Percentiles rank a stretch among this genome's conserved stretches.
Evolutionary conservation across 441 rosid genomes (phyloP).

Genomic region (Pelargonium australe): DNA sequence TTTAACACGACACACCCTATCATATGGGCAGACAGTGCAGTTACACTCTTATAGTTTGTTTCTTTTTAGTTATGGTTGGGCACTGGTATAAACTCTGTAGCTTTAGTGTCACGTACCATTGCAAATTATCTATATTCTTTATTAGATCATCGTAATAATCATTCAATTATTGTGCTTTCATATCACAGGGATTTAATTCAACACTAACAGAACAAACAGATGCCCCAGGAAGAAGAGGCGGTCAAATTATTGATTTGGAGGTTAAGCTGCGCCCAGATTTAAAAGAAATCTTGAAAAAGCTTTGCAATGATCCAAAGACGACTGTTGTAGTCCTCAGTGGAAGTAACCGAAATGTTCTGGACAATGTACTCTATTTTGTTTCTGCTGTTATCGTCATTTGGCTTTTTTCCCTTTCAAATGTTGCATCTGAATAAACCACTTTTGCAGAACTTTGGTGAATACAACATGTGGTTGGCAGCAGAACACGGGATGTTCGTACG

Average conservation of each 20-base stretch:
- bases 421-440: neutral
- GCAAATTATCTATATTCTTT: neutral
- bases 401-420: neutral
- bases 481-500: conserved; percentile 98
- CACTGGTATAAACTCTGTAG: too few species aligned
- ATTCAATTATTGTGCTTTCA: neutral
- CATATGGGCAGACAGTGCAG: too few species aligned
- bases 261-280: conserved; percentile 82
- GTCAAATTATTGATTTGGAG: conserved; percentile 95
- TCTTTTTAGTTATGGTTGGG: too few species aligned
- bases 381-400: neutral
- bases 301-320: conserved; percentile 41
- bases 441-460: conserved; percentile 82
- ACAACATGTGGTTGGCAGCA: conserved; percentile 91
- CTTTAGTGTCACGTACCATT: neutral
- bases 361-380: neutral
- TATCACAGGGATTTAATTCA: conserved; percentile 87
- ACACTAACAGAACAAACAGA: conserved; percentile 86
- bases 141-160: neutral
- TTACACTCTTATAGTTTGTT: too few species aligned
- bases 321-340: conserved; percentile 11
- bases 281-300: conserved; percentile 50
- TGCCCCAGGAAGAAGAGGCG: conserved; percentile 84
- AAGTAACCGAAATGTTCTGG: conserved; percentile 5
- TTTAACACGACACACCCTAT: neutral